Evolutionary conservation across 352 stramenopile species (phyloP).

Genomic region (Pythium guiyangense): DNA sequence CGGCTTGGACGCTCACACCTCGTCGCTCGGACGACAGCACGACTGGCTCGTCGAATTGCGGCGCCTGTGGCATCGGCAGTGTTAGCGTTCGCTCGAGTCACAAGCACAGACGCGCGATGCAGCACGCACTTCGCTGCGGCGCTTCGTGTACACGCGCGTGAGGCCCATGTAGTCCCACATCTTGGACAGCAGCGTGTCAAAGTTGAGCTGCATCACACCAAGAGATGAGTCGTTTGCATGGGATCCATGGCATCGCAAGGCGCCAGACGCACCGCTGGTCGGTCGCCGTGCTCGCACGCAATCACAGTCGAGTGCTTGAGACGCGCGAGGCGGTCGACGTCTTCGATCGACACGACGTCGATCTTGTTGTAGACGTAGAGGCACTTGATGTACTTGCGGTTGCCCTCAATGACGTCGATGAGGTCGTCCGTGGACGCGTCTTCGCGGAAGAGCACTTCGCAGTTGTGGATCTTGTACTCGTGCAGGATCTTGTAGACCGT

Average conservation of each 20-base stretch:
- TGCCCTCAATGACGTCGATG: constrained; percentile 98
- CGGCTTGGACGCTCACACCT: constrained; percentile 74
- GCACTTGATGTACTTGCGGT: constrained; percentile 99
- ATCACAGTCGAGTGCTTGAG: constrained; percentile 96
- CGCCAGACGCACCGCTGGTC: constrained; percentile 46
- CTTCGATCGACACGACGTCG: constrained; percentile 98
- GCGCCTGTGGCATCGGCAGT: constrained; percentile 22
- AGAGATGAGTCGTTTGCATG: not conserved
- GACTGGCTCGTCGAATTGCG: constrained; percentile 75
- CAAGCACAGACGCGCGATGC: not conserved
- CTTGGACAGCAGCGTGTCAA: constrained; percentile 89
- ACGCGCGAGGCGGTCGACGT: constrained; percentile 96
- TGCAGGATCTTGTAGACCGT: constrained; percentile 89
- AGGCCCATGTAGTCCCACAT: constrained; percentile 92
- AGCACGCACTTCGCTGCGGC: constrained; percentile 61
- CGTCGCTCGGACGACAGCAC: constrained; percentile 83
- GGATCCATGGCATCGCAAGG: not conserved
- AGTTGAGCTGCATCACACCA: constrained; percentile 88
- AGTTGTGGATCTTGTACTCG: constrained; percentile 98
- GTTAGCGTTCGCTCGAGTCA: not conserved
- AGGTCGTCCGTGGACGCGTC: constrained; percentile 97
- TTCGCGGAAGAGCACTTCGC: constrained; percentile 96
- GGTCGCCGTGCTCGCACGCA: constrained; percentile 84
- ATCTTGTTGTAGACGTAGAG: constrained; percentile 99
- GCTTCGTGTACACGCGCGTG: constrained; percentile 87